These are phyloP conservation scores for Tetrahymena malaccensis DNA, from an alignment of 73 alveolate species.

Conservation along the genomic window DNA sequence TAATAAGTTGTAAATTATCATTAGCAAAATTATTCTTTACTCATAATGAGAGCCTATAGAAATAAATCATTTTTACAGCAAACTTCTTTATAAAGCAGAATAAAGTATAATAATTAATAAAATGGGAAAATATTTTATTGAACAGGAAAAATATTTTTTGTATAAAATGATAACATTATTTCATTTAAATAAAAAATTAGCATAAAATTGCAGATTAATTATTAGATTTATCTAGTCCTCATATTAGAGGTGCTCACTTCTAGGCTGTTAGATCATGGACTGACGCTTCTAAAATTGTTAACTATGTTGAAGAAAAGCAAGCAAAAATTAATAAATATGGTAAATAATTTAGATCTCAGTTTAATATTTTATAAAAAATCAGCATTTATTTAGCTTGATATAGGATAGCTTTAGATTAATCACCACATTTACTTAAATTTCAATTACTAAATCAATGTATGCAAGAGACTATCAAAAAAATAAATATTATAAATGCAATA, in stretches of 20 bases:
- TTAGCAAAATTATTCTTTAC: no score
- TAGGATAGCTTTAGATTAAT: background rate
- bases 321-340: background rate
- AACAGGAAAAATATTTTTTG: background rate
- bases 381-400: background rate
- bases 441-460: background rate
- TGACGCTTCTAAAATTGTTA: background rate
- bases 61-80: background rate
- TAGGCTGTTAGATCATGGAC: background rate
- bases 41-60: background rate
- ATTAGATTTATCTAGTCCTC: background rate
- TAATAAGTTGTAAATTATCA: background rate
- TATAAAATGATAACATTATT: background rate
- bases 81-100: background rate
- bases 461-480: no score
- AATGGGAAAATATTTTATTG: background rate
- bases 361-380: background rate
- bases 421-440: background rate
- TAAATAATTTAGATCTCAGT: background rate
- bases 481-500: no score
- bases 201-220: background rate
- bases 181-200: background rate
- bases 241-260: background rate
- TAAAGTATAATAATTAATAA: no score
- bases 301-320: background rate